Evolutionary conservation across 2,329 filamentous ascomycete species (phyloP).

Genomic region (Arthrinium phaeospermum): DNA sequence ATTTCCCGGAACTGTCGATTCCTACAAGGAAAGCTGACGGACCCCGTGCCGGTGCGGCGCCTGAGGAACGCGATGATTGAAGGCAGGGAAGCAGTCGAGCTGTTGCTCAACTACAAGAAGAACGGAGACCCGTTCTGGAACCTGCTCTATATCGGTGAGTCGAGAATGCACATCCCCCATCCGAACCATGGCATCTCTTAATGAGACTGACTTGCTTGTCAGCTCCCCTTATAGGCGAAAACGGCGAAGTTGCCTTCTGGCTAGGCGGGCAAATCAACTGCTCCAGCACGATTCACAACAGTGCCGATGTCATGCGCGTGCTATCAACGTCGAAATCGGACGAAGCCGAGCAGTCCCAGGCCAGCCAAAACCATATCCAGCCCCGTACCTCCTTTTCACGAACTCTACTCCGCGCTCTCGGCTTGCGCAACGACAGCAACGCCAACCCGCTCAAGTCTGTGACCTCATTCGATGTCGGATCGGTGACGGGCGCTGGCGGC

Average conservation of each 20-base stretch:
- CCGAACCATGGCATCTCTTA: not conserved
- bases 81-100: slow-evolving; percentile 24
- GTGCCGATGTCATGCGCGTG: slow-evolving; percentile 46
- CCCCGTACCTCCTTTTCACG: slow-evolving; percentile 10
- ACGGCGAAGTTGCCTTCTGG: slow-evolving; percentile 46
- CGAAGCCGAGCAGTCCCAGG: slow-evolving; percentile 22
- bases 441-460: not conserved
- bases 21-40: slow-evolving; percentile 50
- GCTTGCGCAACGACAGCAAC: slow-evolving; percentile 5
- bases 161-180: too few species aligned
- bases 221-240: slow-evolving; percentile 44
- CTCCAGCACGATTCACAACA: slow-evolving; percentile 49
- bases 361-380: not conserved
- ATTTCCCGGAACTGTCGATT: slow-evolving; percentile 55
- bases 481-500: slow-evolving; percentile 24
- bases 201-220: slow-evolving; percentile 34
- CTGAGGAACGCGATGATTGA: slow-evolving; percentile 43
- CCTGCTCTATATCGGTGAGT: slow-evolving; percentile 24
- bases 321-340: slow-evolving; percentile 34
- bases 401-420: slow-evolving; percentile 21
- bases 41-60: slow-evolving; percentile 43
- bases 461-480: not conserved
- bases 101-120: slow-evolving; percentile 51
- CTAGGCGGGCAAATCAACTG: slow-evolving; percentile 53
- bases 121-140: slow-evolving; percentile 59